Conservation (phyloP, 768 basidiomycete genomes). For the Phaeotremella skinneri region DNA sequence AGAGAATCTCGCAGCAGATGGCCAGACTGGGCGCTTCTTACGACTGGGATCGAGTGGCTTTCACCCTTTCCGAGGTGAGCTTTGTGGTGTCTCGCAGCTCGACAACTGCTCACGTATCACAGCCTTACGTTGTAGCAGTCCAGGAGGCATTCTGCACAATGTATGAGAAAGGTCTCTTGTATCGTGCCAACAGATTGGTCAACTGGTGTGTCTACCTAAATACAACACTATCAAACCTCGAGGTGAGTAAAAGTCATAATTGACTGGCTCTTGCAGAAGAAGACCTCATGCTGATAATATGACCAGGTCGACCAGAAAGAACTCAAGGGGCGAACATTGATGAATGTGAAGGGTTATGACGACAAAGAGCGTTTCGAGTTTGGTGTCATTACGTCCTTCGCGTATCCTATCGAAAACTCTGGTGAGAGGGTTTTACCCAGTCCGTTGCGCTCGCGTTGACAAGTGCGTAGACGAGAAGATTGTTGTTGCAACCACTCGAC, state of each 20-base stretch:
- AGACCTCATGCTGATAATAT: conserved; percentile 5
- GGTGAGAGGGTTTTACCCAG: conserved; percentile 55
- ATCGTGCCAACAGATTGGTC: conserved; percentile 92
- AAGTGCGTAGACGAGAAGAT: conserved; percentile 71
- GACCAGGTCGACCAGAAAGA: conserved; percentile 85
- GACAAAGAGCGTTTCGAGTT: conserved; percentile 95
- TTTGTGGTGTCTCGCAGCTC: not conserved
- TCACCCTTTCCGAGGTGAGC: conserved; percentile 86
- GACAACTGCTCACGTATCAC: not conserved
- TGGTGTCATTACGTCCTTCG: conserved; percentile 93
- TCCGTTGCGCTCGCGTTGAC: conserved; percentile 6
- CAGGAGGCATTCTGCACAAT: conserved; percentile 85
- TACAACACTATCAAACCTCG: conserved; percentile 95
- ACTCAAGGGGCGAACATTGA: conserved; percentile 74
- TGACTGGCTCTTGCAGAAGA: not conserved
- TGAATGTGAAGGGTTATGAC: conserved; percentile 92
- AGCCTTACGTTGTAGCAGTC: conserved; percentile 59
- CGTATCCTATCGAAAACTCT: conserved; percentile 82
- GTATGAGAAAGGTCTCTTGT: conserved; percentile 86
- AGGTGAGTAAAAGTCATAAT: conserved; percentile 57
- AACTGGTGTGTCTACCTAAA: conserved; percentile 97
- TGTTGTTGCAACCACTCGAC: conserved; percentile 93
- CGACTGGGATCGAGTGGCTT: conserved; percentile 91
- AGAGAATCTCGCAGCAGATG: conserved; percentile 85
- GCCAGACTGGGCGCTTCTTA: conserved; percentile 85